These are phyloP conservation scores for Prunus davidiana DNA, from an alignment of 306 rosid species.

Conservation along the genomic window DNA sequence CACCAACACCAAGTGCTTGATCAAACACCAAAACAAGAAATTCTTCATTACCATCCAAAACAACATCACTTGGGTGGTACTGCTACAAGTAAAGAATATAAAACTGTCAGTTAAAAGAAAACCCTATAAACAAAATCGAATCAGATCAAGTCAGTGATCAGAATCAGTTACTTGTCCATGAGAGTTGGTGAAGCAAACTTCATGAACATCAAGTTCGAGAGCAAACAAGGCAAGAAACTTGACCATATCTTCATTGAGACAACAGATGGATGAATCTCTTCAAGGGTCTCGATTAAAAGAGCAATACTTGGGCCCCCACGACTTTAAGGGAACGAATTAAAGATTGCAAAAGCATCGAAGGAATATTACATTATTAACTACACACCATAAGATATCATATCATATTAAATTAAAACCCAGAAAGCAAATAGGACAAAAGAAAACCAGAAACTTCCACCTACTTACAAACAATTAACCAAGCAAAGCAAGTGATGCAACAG, in stretches of 20 bases:
- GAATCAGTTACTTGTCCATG: constrained; percentile 30
- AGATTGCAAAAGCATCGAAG: too few species aligned
- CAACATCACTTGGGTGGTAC: constrained; percentile 42
- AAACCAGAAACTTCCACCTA: background rate
- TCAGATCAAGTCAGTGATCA: background rate
- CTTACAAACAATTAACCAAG: background rate
- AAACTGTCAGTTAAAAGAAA: background rate
- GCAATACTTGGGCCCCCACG: too few species aligned
- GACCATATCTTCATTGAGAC: too few species aligned
- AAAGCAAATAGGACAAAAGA: background rate
- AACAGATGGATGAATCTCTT: too few species aligned
- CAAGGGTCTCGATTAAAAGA: too few species aligned
- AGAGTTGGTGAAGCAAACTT: constrained; percentile 40
- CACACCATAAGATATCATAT: too few species aligned
- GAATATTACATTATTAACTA: too few species aligned
- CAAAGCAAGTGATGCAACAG: background rate
- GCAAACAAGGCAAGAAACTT: constrained; percentile 50
- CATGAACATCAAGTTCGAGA: constrained; percentile 45
- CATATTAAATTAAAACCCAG: background rate
- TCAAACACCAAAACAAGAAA: constrained; percentile 51
- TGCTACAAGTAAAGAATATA: constrained; percentile 19
- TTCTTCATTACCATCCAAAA: constrained; percentile 52
- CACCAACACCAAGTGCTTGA: constrained; percentile 45
- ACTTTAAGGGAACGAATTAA: too few species aligned
- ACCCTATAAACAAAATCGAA: background rate